These are phyloP conservation scores for Mycena kentingensis DNA, from an alignment of 768 basidiomycete genomes.

Conservation along the genomic window DNA sequence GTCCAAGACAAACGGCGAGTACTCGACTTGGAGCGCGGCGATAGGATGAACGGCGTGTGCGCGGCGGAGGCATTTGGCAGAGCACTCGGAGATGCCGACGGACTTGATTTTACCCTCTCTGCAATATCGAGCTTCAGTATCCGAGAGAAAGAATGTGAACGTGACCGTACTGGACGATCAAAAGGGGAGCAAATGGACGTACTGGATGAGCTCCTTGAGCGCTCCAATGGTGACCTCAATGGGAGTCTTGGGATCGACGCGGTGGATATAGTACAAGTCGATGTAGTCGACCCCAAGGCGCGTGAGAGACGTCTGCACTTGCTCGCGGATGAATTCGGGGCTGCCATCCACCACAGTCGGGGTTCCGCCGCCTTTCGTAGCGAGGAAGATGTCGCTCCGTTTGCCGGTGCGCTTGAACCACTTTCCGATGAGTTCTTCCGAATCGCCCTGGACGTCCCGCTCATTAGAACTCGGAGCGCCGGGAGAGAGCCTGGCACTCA, in stretches of 20 bases:
- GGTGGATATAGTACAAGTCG: conserved; percentile 33
- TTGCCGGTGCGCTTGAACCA: conserved; percentile 21
- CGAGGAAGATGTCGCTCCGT: conserved; percentile 14
- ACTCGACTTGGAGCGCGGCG: conserved; percentile 52
- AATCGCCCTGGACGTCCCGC: too few relatives aligned
- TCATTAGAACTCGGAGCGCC: too few relatives aligned
- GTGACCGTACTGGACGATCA: too few relatives aligned
- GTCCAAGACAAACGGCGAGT: conserved; percentile 50
- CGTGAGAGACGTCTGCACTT: conserved; percentile 31
- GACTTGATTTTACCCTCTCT: conserved; percentile 48
- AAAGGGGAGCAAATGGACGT: conserved; percentile 14
- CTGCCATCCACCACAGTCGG: conserved; percentile 26
- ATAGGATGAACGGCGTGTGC: conserved; percentile 55
- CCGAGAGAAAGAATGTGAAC: too few relatives aligned
- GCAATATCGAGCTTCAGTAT: too few relatives aligned
- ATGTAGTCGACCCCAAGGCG: conserved; percentile 32
- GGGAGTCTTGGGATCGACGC: conserved; percentile 1
- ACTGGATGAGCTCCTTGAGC: conserved; percentile 41
- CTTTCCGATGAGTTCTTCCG: conserved; percentile 39
- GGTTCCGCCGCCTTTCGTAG: conserved; percentile 20
- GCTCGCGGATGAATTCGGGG: conserved; percentile 32
- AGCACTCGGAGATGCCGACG: conserved; percentile 56
- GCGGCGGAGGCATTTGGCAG: conserved; percentile 47
- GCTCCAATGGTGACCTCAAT: conserved; percentile 8
- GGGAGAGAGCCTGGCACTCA: too few relatives aligned